A percentile compares a stretch with the other conserved stretches of the same genome.
Conservation (phyloP, 306 rosid species). For the Nissolia schottii region DNA sequence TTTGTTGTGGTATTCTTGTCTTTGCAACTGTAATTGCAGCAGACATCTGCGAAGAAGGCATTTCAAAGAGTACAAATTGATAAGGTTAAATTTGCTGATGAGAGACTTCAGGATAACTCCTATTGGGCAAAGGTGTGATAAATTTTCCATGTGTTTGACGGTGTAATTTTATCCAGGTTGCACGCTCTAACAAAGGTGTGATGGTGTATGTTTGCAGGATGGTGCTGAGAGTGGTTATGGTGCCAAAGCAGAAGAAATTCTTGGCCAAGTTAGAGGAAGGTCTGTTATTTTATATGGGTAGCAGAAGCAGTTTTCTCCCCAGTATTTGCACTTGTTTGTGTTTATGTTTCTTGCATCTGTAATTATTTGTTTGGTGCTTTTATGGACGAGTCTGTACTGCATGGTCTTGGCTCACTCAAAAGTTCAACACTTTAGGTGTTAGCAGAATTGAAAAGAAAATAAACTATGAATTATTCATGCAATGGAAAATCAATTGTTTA, state of each 20-base stretch:
- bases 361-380: background rate
- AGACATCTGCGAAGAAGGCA: conserved; percentile 47
- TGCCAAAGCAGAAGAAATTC: conserved; percentile 94
- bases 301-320: background rate
- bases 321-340: background rate
- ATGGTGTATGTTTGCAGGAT: conserved; percentile 45
- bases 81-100: conserved; percentile 49
- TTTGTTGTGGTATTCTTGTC: conserved; percentile 1
- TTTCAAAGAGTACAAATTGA: conserved; percentile 84
- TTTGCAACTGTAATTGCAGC: conserved; percentile 46
- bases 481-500: background rate
- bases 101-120: conserved; percentile 83
- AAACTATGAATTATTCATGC: no score
- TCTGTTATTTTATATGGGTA: conserved; percentile 21
- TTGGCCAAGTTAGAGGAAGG: conserved; percentile 96
- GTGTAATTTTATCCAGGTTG: background rate
- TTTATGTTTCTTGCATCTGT: background rate
- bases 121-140: conserved; percentile 90
- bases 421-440: no score
- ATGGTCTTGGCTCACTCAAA: background rate
- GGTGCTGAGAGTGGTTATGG: conserved; percentile 94
- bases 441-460: no score
- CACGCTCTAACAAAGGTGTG: background rate
- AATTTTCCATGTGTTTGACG: background rate
- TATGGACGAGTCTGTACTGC: no score